Base-by-base conservation (phyloP, 2,329 filamentous ascomycete genomes). In the Aspergillus spinulosporus region DNA sequence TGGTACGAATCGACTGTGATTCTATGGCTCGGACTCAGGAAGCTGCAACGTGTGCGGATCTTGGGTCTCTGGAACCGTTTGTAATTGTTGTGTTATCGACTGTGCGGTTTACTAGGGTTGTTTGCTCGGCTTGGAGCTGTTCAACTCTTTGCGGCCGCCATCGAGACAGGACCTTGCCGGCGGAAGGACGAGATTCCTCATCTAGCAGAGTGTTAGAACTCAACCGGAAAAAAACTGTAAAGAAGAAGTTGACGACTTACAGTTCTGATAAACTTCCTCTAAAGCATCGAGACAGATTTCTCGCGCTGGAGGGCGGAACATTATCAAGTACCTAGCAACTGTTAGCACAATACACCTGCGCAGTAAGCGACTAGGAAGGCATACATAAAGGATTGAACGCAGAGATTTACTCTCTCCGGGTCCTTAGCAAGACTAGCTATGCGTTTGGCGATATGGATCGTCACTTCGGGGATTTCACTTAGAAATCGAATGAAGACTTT, bases 401-500 rank as follows among this genome's bases (percentile, higher is more conserved):
- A 83, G 42, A 87, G 75, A 46, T 78, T 78, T 47, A 87, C 82
- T 47, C 85, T 76, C 64, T 88, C 85, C 0, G 85, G 85, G 68
- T 88, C 85, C 62, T 81, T 79, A 0, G 85, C 84, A 56, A 88
- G 76, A 57, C 80, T 82, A 64, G 82, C 81, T 37, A 97, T 85
- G 49, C 89, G 84, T 46, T 86, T 81, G 2, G 97, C 80, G 59
- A 97, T 85, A 8, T 83, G 80, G 34, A 78, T 73, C 59, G 86
- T 90, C 34, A 99, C 80, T 42, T 89, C 87, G 0, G 94, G 94
- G 34, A 99, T 87, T 73, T 99, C 94, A 49, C 91, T 92, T 44
- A 99, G 77, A 69, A 97, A 96, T 36, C 94, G 86, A 29, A 95
- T 92, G 54, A 99, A 78, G 21, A 96, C 84, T 72, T 94, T 93